These are phyloP conservation scores for Paramyrothecium roridum DNA, from an alignment of 2,329 filamentous ascomycete species.

Conservation along the genomic window DNA sequence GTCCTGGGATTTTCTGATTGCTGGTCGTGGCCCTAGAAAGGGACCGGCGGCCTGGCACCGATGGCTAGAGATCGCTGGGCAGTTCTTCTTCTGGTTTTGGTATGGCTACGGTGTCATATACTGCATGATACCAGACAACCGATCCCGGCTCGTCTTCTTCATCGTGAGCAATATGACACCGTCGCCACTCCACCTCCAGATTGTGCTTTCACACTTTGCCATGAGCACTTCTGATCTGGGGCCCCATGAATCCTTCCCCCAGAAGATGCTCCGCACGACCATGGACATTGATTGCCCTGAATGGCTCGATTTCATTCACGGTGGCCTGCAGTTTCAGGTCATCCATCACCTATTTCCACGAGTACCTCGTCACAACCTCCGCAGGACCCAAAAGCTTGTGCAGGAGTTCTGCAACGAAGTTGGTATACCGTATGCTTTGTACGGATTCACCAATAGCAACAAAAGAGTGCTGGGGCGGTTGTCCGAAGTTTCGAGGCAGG, in stretches of 20 bases:
- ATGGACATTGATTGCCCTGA: constrained; percentile 89
- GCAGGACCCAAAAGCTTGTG: constrained; percentile 70
- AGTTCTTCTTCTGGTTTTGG: constrained; percentile 81
- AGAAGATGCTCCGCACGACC: constrained; percentile 87
- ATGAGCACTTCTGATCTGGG: constrained; percentile 91
- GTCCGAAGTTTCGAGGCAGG: constrained; percentile 76
- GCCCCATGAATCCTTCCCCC: constrained; percentile 79
- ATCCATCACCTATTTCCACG: constrained; percentile 84
- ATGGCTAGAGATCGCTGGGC: constrained; percentile 73
- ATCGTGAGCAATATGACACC: constrained; percentile 78
- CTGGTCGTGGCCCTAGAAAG: constrained; percentile 66
- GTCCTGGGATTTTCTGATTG: constrained; percentile 74
- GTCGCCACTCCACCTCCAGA: constrained; percentile 82
- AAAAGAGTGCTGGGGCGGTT: constrained; percentile 74
- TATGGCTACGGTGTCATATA: constrained; percentile 83
- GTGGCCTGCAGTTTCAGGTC: constrained; percentile 84
- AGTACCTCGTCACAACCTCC: constrained; percentile 81
- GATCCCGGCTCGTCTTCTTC: constrained; percentile 69
- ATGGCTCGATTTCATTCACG: constrained; percentile 88
- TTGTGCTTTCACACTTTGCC: constrained; percentile 87
- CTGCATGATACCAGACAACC: constrained; percentile 64
- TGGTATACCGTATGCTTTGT: constrained; percentile 79
- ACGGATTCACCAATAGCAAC: constrained; percentile 82
- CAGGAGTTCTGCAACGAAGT: constrained; percentile 80
- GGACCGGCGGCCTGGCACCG: constrained; percentile 82